Evolutionary conservation across 176 grass and related monocot genomes (phyloP).

Genomic region (Carex littledalei): DNA sequence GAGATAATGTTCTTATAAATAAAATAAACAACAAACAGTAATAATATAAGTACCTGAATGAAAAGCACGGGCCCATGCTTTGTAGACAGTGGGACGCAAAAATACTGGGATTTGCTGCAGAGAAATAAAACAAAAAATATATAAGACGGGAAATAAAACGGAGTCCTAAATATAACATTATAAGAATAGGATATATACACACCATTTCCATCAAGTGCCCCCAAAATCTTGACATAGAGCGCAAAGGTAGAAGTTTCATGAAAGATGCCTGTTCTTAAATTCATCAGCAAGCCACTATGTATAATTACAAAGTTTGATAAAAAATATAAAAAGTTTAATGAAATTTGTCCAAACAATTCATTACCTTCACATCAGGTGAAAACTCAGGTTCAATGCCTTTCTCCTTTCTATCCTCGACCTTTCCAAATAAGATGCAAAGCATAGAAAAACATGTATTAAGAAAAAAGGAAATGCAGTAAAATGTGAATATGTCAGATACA

Average conservation of each 20-base stretch:
- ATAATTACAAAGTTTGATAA: slow-evolving; percentile 5
- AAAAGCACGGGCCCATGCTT: slow-evolving; percentile 72
- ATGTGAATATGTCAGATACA: neutral
- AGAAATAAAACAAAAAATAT: slow-evolving; percentile 12
- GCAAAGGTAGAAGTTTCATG: slow-evolving; percentile 64
- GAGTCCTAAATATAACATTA: neutral
- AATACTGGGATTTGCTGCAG: slow-evolving; percentile 57
- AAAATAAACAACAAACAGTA: neutral
- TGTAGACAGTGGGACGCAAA: slow-evolving; percentile 50
- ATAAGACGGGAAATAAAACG: neutral
- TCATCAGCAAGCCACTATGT: slow-evolving; percentile 4
- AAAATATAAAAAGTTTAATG: neutral
- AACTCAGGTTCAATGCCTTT: slow-evolving; percentile 67
- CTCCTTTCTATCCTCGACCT: slow-evolving; percentile 59
- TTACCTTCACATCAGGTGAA: slow-evolving; percentile 61
- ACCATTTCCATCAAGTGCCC: slow-evolving; percentile 80
- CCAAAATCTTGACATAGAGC: slow-evolving; percentile 74
- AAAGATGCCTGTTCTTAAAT: slow-evolving; percentile 54
- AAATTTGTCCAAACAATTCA: neutral
- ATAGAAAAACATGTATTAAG: neutral
- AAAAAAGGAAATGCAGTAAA: neutral
- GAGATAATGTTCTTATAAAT: neutral
- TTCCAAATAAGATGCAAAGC: slow-evolving; percentile 12
- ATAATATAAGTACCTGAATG: slow-evolving; percentile 39
- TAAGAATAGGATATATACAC: slow-evolving; percentile 11